Conservation (phyloP, 2,329 filamentous ascomycete species). For the Chalara sp. region DNA sequence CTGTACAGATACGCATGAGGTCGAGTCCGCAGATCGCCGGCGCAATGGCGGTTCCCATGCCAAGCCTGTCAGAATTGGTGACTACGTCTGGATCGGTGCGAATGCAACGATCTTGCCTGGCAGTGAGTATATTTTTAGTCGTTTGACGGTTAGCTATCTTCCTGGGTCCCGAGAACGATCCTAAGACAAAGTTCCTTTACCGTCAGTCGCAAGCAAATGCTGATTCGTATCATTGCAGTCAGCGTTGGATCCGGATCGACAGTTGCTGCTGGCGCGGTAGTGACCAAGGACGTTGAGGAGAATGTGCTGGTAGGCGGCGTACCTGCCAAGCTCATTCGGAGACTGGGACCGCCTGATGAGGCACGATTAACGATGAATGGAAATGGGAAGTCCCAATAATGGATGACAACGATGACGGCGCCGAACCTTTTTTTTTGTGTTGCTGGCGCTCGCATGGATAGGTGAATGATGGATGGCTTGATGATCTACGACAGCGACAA, state of each 20-base stretch:
- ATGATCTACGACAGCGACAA: no score
- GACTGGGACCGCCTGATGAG: background rate
- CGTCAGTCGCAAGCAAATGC: conserved; percentile 1
- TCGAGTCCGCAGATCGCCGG: conserved; percentile 47
- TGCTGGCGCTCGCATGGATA: no score
- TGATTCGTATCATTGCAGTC: conserved; percentile 36
- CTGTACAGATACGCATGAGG: conserved; percentile 65
- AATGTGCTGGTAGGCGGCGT: conserved; percentile 14
- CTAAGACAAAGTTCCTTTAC: background rate
- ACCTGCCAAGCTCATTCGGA: conserved; percentile 13
- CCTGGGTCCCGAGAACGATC: background rate
- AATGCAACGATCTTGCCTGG: conserved; percentile 33
- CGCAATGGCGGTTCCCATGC: conserved; percentile 49
- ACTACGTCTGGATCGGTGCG: conserved; percentile 50
- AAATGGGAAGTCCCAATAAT: no score
- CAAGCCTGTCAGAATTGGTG: conserved; percentile 38
- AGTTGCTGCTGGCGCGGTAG: conserved; percentile 44
- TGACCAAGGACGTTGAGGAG: conserved; percentile 28
- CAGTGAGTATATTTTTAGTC: background rate
- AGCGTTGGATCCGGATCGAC: conserved; percentile 46
- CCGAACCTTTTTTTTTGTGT: no score
- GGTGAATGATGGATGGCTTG: no score
- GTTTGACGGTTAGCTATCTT: background rate
- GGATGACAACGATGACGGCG: no score
- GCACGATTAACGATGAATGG: no score